Percentiles rank a stretch among this genome's conserved stretches.
Evolutionary conservation across 2,329 filamentous ascomycete species (phyloP).

Genomic region (Colletotrichum sojae): DNA sequence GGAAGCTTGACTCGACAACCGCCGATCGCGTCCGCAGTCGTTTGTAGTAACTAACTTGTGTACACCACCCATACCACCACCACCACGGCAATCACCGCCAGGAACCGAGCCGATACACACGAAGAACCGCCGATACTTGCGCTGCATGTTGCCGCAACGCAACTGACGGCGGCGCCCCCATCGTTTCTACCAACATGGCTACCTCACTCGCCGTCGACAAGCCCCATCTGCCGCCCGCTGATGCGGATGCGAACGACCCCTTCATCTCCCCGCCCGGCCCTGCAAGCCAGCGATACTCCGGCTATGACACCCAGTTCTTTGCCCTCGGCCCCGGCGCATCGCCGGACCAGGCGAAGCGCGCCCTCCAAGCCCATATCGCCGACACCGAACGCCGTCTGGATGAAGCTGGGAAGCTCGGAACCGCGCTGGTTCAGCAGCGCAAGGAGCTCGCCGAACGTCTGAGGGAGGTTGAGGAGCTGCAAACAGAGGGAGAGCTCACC

Average conservation of each 20-base stretch:
- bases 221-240: conserved; percentile 56
- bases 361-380: conserved; percentile 89
- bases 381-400: conserved; percentile 94
- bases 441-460: conserved; percentile 86
- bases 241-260: conserved; percentile 64
- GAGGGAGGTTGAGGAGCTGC: conserved; percentile 84
- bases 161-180: conserved; percentile 37
- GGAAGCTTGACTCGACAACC: conserved; percentile 15
- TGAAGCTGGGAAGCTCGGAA: conserved; percentile 91
- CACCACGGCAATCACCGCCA: conserved; percentile 1
- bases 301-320: conserved; percentile 86
- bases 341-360: conserved; percentile 88
- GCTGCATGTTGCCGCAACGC: conserved; percentile 38
- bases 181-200: conserved; percentile 54
- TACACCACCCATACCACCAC: neutral
- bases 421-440: conserved; percentile 87
- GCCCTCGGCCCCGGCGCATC: conserved; percentile 83
- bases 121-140: conserved; percentile 19
- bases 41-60: neutral
- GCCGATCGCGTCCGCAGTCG: conserved; percentile 18
- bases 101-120: conserved; percentile 7
- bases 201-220: conserved; percentile 60
- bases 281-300: conserved; percentile 79
- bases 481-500: conserved; percentile 83
- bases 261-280: conserved; percentile 67